Conservation (phyloP, 345 rosid species). For the Hibiscus tridactylites region DNA sequence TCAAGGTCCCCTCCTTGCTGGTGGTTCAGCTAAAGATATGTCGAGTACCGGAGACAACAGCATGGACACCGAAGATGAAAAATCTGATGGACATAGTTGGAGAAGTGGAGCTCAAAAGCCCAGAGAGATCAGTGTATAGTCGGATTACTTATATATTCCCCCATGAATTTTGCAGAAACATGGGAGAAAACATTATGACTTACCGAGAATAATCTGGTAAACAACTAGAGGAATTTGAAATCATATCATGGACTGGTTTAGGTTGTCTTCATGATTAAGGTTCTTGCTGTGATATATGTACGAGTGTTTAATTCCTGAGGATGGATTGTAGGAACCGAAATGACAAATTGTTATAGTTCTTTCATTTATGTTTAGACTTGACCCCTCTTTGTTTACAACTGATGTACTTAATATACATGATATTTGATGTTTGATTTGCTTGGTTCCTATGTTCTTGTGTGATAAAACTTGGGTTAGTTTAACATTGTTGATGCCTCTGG, state of each 20-base stretch:
- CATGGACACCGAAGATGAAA: conserved; percentile 46
- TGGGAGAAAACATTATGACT: background rate
- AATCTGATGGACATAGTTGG: conserved; percentile 51
- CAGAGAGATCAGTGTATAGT: conserved; percentile 11
- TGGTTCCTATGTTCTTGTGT: background rate
- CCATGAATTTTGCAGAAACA: conserved; percentile 8
- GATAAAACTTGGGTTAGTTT: background rate
- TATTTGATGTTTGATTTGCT: background rate
- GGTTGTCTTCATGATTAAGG: background rate
- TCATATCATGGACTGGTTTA: background rate
- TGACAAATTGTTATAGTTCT: background rate
- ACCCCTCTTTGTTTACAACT: conserved; percentile 1
- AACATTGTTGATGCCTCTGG: background rate
- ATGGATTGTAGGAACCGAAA: conserved; percentile 7
- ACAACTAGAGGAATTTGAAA: background rate
- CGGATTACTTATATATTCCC: conserved; percentile 2
- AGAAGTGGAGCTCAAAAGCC: conserved; percentile 14
- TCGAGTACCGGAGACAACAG: conserved; percentile 37
- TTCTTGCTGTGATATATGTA: background rate
- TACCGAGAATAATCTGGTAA: conserved; percentile 1
- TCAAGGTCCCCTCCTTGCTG: conserved; percentile 42
- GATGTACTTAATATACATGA: background rate
- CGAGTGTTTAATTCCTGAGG: background rate
- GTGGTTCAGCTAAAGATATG: conserved; percentile 26
- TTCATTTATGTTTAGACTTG: background rate